Conservation (phyloP, 1,139 yeast species). For the Lizanozyma gosingica region DNA sequence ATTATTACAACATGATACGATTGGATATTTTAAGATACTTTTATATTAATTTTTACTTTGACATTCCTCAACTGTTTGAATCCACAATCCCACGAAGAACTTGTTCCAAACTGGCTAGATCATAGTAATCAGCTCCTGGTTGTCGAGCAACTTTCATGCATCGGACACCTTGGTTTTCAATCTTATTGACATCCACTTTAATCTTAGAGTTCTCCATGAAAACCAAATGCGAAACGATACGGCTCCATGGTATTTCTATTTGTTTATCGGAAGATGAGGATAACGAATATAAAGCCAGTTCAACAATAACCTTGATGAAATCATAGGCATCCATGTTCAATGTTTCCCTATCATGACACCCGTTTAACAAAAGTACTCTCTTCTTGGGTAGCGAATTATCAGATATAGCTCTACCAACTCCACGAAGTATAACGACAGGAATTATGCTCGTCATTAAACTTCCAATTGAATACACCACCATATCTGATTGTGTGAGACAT, state of each 20-base stretch:
- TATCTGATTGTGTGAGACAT: constrained; percentile 42
- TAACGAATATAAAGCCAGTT: constrained; percentile 37
- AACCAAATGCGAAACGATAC: constrained; percentile 49
- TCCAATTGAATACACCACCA: constrained; percentile 73
- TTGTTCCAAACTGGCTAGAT: constrained; percentile 27
- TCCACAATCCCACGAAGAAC: constrained; percentile 13
- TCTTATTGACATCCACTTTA: constrained; percentile 30
- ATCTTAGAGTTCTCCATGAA: constrained; percentile 42
- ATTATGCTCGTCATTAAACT: constrained; percentile 80
- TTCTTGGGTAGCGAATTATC: constrained; percentile 18
- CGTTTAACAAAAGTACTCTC: constrained; percentile 58
- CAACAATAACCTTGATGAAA: constrained; percentile 46
- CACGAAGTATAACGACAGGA: constrained; percentile 68
- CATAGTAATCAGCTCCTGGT: constrained; percentile 17
- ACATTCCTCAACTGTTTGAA: neutral
- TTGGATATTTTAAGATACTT: no score
- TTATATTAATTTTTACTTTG: no score
- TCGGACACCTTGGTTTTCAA: constrained; percentile 33
- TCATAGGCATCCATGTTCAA: constrained; percentile 53
- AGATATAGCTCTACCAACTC: constrained; percentile 53
- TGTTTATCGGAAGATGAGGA: constrained; percentile 5
- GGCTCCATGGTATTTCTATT: constrained; percentile 18
- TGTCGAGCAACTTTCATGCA: constrained; percentile 37
- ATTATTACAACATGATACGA: no score
- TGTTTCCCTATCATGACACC: constrained; percentile 71